Conservation (phyloP, 768 basidiomycete species). For the Glaciozyma martinii region DNA sequence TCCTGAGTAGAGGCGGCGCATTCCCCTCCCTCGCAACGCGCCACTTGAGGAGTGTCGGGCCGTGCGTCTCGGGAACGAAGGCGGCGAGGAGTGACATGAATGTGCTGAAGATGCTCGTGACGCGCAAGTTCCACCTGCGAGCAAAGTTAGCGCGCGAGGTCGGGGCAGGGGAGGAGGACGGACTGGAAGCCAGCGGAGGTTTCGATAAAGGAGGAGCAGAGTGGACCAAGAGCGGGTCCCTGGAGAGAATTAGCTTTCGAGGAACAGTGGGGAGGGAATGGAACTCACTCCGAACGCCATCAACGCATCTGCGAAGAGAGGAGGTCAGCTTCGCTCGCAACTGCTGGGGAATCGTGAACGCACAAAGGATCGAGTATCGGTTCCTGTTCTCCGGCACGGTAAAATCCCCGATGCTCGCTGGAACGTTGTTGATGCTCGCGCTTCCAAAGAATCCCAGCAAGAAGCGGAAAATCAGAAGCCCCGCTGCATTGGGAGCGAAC, state of each 20-base stretch:
- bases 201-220: slow-evolving; percentile 21
- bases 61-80: slow-evolving; percentile 24
- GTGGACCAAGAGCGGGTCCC: slow-evolving; percentile 18
- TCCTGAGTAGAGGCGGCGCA: not conserved
- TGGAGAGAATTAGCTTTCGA: too few relatives aligned
- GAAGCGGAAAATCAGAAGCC: slow-evolving; percentile 43
- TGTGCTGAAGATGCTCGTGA: slow-evolving; percentile 20
- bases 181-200: slow-evolving; percentile 11
- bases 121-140: slow-evolving; percentile 23
- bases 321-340: not conserved
- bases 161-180: not conserved
- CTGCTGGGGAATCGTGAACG: not conserved
- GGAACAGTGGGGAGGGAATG: too few relatives aligned
- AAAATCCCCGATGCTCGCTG: slow-evolving; percentile 29
- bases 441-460: slow-evolving; percentile 41
- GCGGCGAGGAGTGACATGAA: slow-evolving; percentile 19
- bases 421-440: slow-evolving; percentile 43
- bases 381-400: not conserved
- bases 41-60: slow-evolving; percentile 14
- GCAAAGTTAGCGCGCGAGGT: not conserved
- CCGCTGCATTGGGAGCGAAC: slow-evolving; percentile 40
- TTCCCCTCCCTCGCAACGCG: not conserved
- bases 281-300: slow-evolving; percentile 17
- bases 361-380: slow-evolving; percentile 4
- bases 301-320: slow-evolving; percentile 3